These are phyloP conservation scores for Plicaturopsis crispa DNA, from an alignment of 768 basidiomycete species.

Conservation along the genomic window DNA sequence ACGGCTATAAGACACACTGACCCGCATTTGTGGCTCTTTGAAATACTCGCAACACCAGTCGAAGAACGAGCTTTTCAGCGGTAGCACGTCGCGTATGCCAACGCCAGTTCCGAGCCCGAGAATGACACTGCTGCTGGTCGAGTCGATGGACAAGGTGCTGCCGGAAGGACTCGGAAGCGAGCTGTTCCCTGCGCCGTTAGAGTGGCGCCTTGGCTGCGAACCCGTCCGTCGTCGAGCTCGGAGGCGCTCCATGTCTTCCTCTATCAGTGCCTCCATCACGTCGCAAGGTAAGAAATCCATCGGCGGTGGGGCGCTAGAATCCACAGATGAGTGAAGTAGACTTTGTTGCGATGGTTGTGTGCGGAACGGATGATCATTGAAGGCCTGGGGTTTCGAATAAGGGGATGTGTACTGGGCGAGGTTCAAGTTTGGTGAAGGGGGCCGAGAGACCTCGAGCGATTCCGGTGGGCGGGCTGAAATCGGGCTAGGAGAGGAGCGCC, in stretches of 20 bases:
- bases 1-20: slow-evolving; percentile 25
- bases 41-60: slow-evolving; percentile 98
- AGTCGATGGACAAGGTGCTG: slow-evolving; percentile 75
- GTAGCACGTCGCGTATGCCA: slow-evolving; percentile 78
- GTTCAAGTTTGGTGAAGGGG: slow-evolving; percentile 75
- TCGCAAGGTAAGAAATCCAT: slow-evolving; percentile 63
- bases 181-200: slow-evolving; percentile 28
- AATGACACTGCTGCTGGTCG: slow-evolving; percentile 57
- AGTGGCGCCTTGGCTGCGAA: slow-evolving; percentile 34
- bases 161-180: slow-evolving; percentile 61
- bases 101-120: slow-evolving; percentile 74
- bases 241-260: slow-evolving; percentile 91
- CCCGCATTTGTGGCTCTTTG: slow-evolving; percentile 98
- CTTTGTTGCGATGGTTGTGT: slow-evolving; percentile 8
- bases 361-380: slow-evolving; percentile 10
- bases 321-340: neutral
- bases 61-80: slow-evolving; percentile 86
- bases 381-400: slow-evolving; percentile 53
- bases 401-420: slow-evolving; percentile 72
- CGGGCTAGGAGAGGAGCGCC: slow-evolving; percentile 29
- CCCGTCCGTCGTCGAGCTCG: slow-evolving; percentile 46
- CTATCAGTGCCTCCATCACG: slow-evolving; percentile 84
- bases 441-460: slow-evolving; percentile 43
- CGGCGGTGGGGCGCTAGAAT: slow-evolving; percentile 18
- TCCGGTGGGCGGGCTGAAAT: slow-evolving; percentile 16